These are phyloP conservation scores for Pulveroboletus ravenelii DNA, from an alignment of 768 basidiomycete genomes.

Conservation along the genomic window DNA sequence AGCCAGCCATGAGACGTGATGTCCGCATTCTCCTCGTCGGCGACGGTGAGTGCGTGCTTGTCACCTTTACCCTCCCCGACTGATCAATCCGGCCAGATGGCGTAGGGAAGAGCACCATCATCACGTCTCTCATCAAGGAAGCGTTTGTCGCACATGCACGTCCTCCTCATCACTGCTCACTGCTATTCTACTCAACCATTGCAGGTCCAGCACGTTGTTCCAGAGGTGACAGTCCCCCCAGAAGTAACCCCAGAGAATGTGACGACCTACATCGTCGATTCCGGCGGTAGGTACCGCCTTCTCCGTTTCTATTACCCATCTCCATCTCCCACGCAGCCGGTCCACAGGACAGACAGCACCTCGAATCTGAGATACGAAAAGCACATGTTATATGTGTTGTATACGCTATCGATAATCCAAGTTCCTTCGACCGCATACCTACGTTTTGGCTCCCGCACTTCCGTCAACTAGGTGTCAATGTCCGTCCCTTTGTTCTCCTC, in stretches of 20 bases:
- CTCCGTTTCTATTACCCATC: constrained; percentile 1
- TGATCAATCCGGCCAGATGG: constrained; percentile 59
- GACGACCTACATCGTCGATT: constrained; percentile 96
- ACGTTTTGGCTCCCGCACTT: constrained; percentile 97
- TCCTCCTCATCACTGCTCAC: constrained; percentile 1
- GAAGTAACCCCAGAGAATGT: constrained; percentile 97
- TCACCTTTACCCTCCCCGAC: not conserved
- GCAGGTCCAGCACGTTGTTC: constrained; percentile 91
- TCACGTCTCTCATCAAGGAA: constrained; percentile 96
- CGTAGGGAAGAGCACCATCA: constrained; percentile 96
- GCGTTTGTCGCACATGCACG: constrained; percentile 85
- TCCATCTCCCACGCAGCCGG: constrained; percentile 50
- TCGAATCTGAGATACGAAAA: constrained; percentile 93
- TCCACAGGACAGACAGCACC: constrained; percentile 78
- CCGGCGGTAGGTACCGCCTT: constrained; percentile 64
- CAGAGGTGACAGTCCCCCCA: constrained; percentile 96
- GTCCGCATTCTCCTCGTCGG: constrained; percentile 92
- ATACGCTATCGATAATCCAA: constrained; percentile 93
- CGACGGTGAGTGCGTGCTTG: constrained; percentile 59
- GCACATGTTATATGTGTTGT: constrained; percentile 98
- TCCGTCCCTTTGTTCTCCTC: constrained; percentile 33
- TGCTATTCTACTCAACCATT: constrained; percentile 1
- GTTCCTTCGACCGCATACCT: constrained; percentile 96
- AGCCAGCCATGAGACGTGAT: constrained; percentile 73
- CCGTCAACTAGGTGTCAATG: constrained; percentile 92